Conservation (phyloP, 768 basidiomycete genomes). For the Lentinula raphanica region DNA sequence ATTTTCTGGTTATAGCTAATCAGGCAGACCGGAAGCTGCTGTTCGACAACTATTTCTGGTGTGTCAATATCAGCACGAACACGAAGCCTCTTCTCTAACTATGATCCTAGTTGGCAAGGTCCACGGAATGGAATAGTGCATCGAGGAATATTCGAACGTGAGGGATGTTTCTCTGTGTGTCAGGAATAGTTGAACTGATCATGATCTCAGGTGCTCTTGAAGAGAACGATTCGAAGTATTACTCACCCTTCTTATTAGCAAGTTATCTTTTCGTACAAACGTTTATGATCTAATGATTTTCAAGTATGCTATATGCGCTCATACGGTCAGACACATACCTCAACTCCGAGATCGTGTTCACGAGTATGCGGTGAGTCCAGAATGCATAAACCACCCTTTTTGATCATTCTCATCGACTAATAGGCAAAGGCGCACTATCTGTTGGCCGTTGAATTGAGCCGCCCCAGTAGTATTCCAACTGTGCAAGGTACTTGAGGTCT, state of each 20-base stretch:
- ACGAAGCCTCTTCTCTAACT: background rate
- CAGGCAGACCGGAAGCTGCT: background rate
- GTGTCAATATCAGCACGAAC: background rate
- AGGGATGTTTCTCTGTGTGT: background rate
- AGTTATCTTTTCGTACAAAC: background rate
- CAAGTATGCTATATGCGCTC: conserved; percentile 8
- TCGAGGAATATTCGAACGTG: conserved; percentile 8
- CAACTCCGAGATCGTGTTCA: conserved; percentile 1
- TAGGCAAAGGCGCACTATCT: conserved; percentile 8
- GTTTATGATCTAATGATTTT: background rate
- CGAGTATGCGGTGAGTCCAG: conserved; percentile 9
- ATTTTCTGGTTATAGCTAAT: background rate
- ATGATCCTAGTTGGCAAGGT: conserved; percentile 8
- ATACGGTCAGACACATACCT: conserved; percentile 7
- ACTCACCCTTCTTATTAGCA: conserved; percentile 6
- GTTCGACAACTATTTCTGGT: conserved; percentile 11
- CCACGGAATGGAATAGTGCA: conserved; percentile 8
- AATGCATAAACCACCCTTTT: background rate
- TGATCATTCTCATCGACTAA: background rate
- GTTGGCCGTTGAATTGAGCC: conserved; percentile 2
- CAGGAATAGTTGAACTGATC: background rate
- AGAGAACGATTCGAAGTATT: conserved; percentile 6
- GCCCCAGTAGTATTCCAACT: conserved; percentile 8
- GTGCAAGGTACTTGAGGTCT: conserved; percentile 5
- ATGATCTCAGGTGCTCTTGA: conserved; percentile 3